Percentiles rank a stretch among this genome's conserved stretches.
phyloP scores from a whole-genome alignment of 495 filamentous ascomycete genomes.

The Friedmanniomyces endolithicus region DNA sequence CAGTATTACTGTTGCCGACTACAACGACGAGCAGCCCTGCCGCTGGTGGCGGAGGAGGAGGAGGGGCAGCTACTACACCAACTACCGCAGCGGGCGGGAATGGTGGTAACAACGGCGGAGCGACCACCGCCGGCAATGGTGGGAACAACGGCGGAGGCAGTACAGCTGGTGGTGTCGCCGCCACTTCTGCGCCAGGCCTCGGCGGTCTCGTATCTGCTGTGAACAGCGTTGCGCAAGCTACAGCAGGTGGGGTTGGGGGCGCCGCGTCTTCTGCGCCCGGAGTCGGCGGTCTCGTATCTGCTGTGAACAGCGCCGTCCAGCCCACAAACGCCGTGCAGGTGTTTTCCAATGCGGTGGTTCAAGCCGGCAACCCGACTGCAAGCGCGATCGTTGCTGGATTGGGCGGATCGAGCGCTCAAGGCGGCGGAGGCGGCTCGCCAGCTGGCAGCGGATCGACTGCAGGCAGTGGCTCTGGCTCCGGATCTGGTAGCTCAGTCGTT shows the following conservation, averaged over 20 bases:
- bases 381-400: constrained; percentile 1
- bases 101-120: background rate
- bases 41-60: no score
- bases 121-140: background rate
- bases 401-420: background rate
- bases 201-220: constrained; percentile 2
- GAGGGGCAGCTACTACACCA: background rate
- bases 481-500: constrained; percentile 10
- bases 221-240: no score
- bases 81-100: background rate
- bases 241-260: no score
- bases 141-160: background rate
- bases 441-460: background rate
- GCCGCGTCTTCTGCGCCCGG: background rate
- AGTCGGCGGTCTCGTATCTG: background rate
- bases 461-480: background rate
- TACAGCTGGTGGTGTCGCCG: background rate
- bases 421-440: background rate
- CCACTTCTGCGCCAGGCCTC: background rate
- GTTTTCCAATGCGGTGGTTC: background rate
- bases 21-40: no score
- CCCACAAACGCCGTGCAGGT: constrained; percentile 13
- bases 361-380: constrained; percentile 2
- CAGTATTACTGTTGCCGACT: background rate
- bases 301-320: constrained; percentile 4